Percentiles rank a stretch among this genome's conserved stretches.
Conservation (phyloP, 2,329 filamentous ascomycete species). For the Neodidymelliopsis sp. region DNA sequence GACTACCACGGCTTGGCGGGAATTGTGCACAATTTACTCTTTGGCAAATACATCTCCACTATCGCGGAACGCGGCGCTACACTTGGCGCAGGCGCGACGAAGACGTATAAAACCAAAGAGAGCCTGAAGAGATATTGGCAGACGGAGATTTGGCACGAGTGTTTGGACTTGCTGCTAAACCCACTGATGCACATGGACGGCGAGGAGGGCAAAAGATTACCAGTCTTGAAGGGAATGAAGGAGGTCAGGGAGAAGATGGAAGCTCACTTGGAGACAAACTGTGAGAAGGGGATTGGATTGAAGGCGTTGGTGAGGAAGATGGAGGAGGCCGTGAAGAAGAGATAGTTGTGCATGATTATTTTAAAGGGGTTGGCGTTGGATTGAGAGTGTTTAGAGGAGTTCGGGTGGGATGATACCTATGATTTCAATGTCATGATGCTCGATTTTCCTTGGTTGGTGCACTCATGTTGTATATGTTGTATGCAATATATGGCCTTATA, state of each 20-base stretch:
- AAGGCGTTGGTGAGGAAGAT: slow-evolving; percentile 66
- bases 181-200: slow-evolving; percentile 70
- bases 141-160: slow-evolving; percentile 83
- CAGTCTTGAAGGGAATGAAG: slow-evolving; percentile 74
- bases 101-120: slow-evolving; percentile 82
- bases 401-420: slow-evolving; percentile 15
- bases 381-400: slow-evolving; percentile 23
- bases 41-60: slow-evolving; percentile 94
- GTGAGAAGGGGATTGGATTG: slow-evolving; percentile 75
- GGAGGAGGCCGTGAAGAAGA: slow-evolving; percentile 68
- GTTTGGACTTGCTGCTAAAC: slow-evolving; percentile 87
- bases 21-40: slow-evolving; percentile 85
- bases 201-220: slow-evolving; percentile 74
- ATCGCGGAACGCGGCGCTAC: slow-evolving; percentile 58
- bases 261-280: slow-evolving; percentile 78
- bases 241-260: slow-evolving; percentile 81
- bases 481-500: no score
- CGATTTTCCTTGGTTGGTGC: not conserved
- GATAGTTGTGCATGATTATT: slow-evolving; percentile 34
- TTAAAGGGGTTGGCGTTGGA: not conserved
- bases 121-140: slow-evolving; percentile 96
- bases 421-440: slow-evolving; percentile 4
- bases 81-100: slow-evolving; percentile 64
- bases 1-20: slow-evolving; percentile 95
- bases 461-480: not conserved